Base-by-base conservation (phyloP, 108 stramenopile genomes). In the Nitzschia palea region DNA sequence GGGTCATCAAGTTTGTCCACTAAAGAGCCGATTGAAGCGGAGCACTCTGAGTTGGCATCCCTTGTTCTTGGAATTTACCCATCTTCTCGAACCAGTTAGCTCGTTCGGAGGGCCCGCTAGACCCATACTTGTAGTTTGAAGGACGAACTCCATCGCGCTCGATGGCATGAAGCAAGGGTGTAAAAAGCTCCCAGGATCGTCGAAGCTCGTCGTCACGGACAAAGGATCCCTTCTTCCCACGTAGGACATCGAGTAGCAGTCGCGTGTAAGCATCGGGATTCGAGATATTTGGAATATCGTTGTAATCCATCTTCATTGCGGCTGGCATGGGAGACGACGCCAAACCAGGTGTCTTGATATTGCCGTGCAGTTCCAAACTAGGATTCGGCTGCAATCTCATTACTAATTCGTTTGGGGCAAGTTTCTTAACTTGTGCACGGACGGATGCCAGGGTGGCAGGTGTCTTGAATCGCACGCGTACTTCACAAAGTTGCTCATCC, bases 201-300 rank as follows among this genome's bases (percentile, higher is more conserved):
- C 78, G 66, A 29, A 99, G 85, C 75, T 99, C 98, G 63, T 99
- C 98, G 37, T 85, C 85, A 10, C 96, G 78, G 4, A 99, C 98
- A 79, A 99, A 99, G 42, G 87, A 87, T 1, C 86, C 85, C 35
- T 95, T 92, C 12, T 83, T 66, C 18, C 97, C 98, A 12, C 94
- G 86, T 15, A 99, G 68, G 10, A 97, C 97, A 67, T 98, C 95
- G 9, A 97, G 84, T 23, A 99, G 70, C 10, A 99, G 86, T 12
- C 97, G 80, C 12, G 96, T 95, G 75, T 99, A 99, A 9, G 98
- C 97, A 71, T 98, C 97, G 0, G 96, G 95, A 64, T 85, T 93
- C 1, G 63, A 71, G 30, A 76, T 37, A 30, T 62, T 43, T 14
- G 59, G 56, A 52, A 67, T 58, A 23, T 76, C 62, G 28, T 55